Evolutionary conservation across 345 rosid genomes (phyloP), one percentile per base, ranked within the genome.

Genomic region (Aurinia saxatilis): DNA sequence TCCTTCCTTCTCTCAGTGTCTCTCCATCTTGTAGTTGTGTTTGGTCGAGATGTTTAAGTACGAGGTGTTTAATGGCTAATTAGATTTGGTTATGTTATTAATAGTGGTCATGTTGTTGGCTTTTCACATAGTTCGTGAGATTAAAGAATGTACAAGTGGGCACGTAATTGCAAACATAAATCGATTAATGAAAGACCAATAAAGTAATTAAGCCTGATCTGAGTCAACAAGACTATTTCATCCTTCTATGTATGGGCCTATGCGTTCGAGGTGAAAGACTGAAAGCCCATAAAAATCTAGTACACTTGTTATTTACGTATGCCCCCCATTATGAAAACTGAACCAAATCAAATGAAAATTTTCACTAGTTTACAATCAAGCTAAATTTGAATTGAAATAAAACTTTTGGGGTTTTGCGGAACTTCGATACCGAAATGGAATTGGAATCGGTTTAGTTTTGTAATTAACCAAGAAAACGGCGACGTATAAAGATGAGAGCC

Each of bases 181-280:
- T 46, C 31, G 33, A 66, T 56, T 66, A 56, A 66, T 9, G 6
- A 65, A 65, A 45, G 55, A 65, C 63, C 48, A 45, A n/a, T 13
- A 17, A 10, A 7, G 45, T 46, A 36, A 36, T 3, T 25, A 41
- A 19, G 0, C 13, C 18, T 38, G 15, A n/a, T 16, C 2, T 5
- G 19, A 50, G 16, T 5, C 4, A 16, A 57, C n/a, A 38, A 4
- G n/a, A 38, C 33, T 5, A 17, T 5, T 7, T 1, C n/a, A 13
- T 5, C 21, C 7, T 30, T 42, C 33, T 10, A n/a, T 45, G 4
- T 17, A 0, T 55, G 50, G 47, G 61, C 70, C 61, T 34, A 33
- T 53, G 37, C 45, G 18, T 44, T 44, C 10, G 10, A 21, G 23
- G 9, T 19, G 53, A 65, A 44, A 23, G 1, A 34, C 19, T n/a